These are phyloP conservation scores for Paraphaeosphaeria minitans DNA, from an alignment of 2,329 filamentous ascomycete species.

Conservation along the genomic window DNA sequence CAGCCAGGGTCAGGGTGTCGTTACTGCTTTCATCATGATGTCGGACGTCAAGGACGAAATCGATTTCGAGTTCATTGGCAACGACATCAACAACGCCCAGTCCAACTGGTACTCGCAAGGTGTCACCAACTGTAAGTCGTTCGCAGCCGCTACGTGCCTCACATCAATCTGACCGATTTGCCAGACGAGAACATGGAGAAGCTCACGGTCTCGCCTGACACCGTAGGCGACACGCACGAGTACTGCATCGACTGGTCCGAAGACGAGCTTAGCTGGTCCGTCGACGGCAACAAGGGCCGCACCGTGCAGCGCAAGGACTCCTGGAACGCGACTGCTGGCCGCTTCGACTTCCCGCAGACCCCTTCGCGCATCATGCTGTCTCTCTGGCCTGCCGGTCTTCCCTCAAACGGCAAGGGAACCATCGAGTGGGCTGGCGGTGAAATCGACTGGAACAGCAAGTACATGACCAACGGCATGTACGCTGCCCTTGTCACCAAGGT, in stretches of 20 bases:
- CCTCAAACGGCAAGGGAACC: slow-evolving; percentile 80
- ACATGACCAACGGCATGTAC: slow-evolving; percentile 87
- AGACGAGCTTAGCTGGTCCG: slow-evolving; percentile 81
- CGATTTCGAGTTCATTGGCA: slow-evolving; percentile 92
- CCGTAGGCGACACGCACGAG: slow-evolving; percentile 78
- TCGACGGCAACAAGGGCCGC: slow-evolving; percentile 80
- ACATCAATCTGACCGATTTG: slow-evolving; percentile 5
- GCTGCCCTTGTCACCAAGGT: slow-evolving; percentile 80
- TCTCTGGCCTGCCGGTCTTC: slow-evolving; percentile 89
- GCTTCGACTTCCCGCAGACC: slow-evolving; percentile 89
- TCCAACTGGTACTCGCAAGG: slow-evolving; percentile 98
- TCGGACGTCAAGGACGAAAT: slow-evolving; percentile 98
- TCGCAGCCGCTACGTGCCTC: slow-evolving; percentile 25
- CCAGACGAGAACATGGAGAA: slow-evolving; percentile 78
- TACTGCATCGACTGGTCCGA: slow-evolving; percentile 95
- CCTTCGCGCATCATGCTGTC: slow-evolving; percentile 90
- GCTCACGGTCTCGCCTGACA: slow-evolving; percentile 64
- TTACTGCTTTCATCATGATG: slow-evolving; percentile 96
- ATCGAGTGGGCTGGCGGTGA: slow-evolving; percentile 88
- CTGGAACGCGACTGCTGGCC: slow-evolving; percentile 81
- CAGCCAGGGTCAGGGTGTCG: slow-evolving; percentile 81
- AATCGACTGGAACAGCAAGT: slow-evolving; percentile 82
- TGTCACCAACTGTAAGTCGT: slow-evolving; percentile 78
- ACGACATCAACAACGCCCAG: slow-evolving; percentile 76
- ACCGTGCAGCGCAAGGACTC: slow-evolving; percentile 77